phyloP scores from a whole-genome alignment of 2,329 filamentous ascomycete species.

The Apiospora saccharicola region DNA sequence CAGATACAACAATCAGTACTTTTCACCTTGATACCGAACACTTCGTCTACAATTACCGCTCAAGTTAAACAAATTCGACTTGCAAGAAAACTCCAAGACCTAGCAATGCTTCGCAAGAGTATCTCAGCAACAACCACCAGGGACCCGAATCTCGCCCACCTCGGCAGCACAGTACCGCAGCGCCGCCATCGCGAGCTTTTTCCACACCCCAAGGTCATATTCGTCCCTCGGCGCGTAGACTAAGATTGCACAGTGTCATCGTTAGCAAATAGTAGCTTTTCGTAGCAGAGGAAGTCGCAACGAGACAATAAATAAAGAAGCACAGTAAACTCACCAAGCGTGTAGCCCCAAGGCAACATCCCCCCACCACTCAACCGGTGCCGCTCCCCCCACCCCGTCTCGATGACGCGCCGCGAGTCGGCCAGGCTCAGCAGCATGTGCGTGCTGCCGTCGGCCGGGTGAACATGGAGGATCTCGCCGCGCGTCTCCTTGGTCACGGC shows the following conservation, averaged over 20 bases:
- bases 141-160: constrained; percentile 19
- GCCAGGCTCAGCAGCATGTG: constrained; percentile 27
- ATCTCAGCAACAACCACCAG: constrained; percentile 1
- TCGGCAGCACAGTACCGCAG: constrained; percentile 29
- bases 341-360: constrained; percentile 32
- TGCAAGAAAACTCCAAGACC: no score
- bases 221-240: constrained; percentile 32
- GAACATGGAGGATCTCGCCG: constrained; percentile 27
- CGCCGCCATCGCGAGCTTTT: constrained; percentile 29
- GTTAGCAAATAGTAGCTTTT: background rate
- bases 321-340: constrained; percentile 22
- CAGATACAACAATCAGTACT: no score
- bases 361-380: constrained; percentile 26
- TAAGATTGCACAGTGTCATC: background rate
- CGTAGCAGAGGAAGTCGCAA: no score
- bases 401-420: constrained; percentile 26
- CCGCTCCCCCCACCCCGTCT: constrained; percentile 28
- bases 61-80: no score
- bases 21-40: no score
- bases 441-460: constrained; percentile 28
- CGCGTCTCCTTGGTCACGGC: constrained; percentile 26
- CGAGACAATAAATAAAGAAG: background rate
- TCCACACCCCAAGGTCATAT: constrained; percentile 32
- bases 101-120: no score
- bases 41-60: no score